These are phyloP conservation scores for Wickerhamiella parazyma DNA, from an alignment of 805 yeast genomes.

Conservation along the genomic window DNA sequence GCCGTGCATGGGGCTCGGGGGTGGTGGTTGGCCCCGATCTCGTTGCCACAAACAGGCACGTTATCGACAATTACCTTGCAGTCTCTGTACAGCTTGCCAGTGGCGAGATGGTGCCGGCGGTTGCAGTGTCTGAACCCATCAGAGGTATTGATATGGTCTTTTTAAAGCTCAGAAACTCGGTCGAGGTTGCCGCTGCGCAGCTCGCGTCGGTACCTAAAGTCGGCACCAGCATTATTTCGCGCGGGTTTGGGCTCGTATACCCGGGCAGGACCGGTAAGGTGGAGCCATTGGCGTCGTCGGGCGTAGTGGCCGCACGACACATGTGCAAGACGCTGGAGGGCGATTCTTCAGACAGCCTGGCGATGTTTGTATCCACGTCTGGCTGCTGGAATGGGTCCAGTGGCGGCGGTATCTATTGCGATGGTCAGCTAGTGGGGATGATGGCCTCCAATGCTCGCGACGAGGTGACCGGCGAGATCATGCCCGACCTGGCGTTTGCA, in stretches of 20 bases:
- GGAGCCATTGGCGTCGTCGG: constrained; percentile 23
- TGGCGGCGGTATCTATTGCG: constrained; percentile 25
- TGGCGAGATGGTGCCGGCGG: constrained; percentile 7
- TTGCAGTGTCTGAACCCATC: constrained; percentile 19
- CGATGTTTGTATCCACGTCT: constrained; percentile 24
- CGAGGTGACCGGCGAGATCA: constrained; percentile 22
- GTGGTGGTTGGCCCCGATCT: constrained; percentile 20
- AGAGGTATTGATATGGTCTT: constrained; percentile 24
- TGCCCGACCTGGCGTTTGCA: constrained; percentile 27
- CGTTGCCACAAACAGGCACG: constrained; percentile 26
- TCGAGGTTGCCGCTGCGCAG: constrained; percentile 12
- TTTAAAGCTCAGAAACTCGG: constrained; percentile 14
- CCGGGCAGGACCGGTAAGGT: constrained; percentile 19
- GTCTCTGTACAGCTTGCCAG: constrained; percentile 12
- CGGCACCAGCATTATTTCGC: constrained; percentile 20
- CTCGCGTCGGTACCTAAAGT: constrained; percentile 13
- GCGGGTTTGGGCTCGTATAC: constrained; percentile 25
- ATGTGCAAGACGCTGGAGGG: too few relatives aligned
- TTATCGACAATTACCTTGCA: constrained; percentile 16
- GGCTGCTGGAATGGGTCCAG: constrained; percentile 31
- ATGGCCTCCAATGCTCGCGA: constrained; percentile 28
- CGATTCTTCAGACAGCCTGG: too few relatives aligned
- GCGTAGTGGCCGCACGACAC: constrained; percentile 15
- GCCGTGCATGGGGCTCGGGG: constrained; percentile 28
- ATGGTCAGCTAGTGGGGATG: constrained; percentile 23